Base-by-base conservation (phyloP, 106 monocot species). In the Dendrobium chrysotoxum region DNA sequence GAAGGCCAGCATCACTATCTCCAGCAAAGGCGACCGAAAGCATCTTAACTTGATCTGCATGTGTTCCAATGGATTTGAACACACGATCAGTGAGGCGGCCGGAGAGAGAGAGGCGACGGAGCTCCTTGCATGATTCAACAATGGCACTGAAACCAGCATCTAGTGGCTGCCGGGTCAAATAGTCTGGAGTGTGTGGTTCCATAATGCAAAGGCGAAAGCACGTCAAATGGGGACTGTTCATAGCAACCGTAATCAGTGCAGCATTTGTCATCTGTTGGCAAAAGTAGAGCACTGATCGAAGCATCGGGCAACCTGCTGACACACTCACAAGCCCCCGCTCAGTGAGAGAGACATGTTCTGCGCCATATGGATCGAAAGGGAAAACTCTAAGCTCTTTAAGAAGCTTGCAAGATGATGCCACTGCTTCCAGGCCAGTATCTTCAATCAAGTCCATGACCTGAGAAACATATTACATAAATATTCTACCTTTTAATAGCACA, bases 391-490 rank as follows among this genome's bases (percentile, higher is more conserved):
- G 81, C 70, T 95, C 92, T 47, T 89, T 80, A 53, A 95, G 87
- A 31, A 77, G 79, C 80, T 86, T 90, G 83, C 95, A 95, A 70
- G 89, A 89, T 70, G 84, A 81, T 44, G 95, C 92, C 47, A 95
- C 91, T 10, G 85, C 83, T 79, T 89, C 85, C 1, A 95, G 87
- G 15, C 95, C 95, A 3, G 72, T 78, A 80, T 92, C 95, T 75
- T 95, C 95, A 70, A 95, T 92, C 39, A 89, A 64, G 67, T 95
- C 95, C 87, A 95, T 81, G 35, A 95, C 95, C 95, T 95, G 75
- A 23, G 3, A 44, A 79, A 3, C 50, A 50, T 50, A 50, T 50
- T 50, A 2, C 10, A 50, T 46, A 6, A 46, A 46, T 46, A 46
- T 46, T 46, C 46, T 9, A 46, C 46, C 46, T 46, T 46, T 46